Evolutionary conservation across 176 grass and related monocot genomes (phyloP).

Genomic region (Sorghum bicolor): DNA sequence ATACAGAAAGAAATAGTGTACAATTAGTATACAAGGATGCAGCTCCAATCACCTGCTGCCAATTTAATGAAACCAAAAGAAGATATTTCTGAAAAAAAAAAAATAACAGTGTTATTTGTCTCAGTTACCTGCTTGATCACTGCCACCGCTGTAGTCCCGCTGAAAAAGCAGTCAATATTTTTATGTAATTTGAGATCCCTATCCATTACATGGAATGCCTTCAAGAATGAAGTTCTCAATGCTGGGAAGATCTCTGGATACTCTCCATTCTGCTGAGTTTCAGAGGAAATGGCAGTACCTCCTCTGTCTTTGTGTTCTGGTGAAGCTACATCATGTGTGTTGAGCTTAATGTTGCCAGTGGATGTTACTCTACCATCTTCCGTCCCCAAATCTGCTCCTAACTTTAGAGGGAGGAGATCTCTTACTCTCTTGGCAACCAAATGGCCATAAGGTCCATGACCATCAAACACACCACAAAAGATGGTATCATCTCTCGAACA

Average conservation of each 20-base stretch:
- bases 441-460: conserved; percentile 87
- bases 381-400: conserved; percentile 41
- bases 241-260: conserved; percentile 48
- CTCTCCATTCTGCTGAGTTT: conserved; percentile 46
- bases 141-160: conserved; percentile 85
- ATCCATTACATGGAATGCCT: conserved; percentile 76
- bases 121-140: conserved; percentile 78
- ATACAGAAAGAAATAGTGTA: conserved; percentile 23
- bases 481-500: conserved; percentile 74
- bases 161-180: conserved; percentile 82
- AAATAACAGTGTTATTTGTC: not conserved
- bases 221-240: conserved; percentile 68
- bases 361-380: conserved; percentile 38
- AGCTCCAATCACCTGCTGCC: not conserved
- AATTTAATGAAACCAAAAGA: not conserved
- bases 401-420: conserved; percentile 81
- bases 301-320: conserved; percentile 21
- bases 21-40: conserved; percentile 1
- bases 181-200: conserved; percentile 73
- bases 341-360: conserved; percentile 43
- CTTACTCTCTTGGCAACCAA: conserved; percentile 91
- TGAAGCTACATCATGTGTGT: conserved; percentile 34
- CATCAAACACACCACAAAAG: conserved; percentile 96
- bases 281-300: conserved; percentile 27
- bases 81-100: conserved; percentile 17